Conservation (phyloP, 106 monocot species). For the Alisma plantagoaquatica region DNA sequence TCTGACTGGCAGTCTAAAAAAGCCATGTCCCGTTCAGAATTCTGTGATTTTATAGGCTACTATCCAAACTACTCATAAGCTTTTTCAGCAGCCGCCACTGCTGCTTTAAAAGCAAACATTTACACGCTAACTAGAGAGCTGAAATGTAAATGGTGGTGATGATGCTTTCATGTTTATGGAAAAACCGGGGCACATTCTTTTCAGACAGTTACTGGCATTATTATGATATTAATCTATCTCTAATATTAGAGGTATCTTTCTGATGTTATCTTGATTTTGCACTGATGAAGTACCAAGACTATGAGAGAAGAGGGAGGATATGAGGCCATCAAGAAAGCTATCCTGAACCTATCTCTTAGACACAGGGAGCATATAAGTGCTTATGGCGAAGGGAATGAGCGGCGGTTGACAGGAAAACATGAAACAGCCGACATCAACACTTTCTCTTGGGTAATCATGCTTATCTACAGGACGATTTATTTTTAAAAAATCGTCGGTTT, state of each 20-base stretch:
- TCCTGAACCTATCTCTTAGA: slow-evolving; percentile 65
- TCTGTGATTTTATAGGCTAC: too few relatives aligned
- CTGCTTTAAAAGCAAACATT: too few relatives aligned
- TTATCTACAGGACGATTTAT: not conserved
- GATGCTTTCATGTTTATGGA: too few relatives aligned
- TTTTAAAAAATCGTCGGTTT: not conserved
- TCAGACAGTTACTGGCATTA: not conserved
- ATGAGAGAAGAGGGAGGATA: slow-evolving; percentile 82
- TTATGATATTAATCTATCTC: not conserved
- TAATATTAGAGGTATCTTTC: not conserved
- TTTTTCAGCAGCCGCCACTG: too few relatives aligned
- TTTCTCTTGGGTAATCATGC: slow-evolving; percentile 70
- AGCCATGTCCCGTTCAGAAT: too few relatives aligned
- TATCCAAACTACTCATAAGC: too few relatives aligned
- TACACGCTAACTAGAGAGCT: too few relatives aligned
- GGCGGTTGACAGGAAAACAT: slow-evolving; percentile 78
- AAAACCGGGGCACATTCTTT: too few relatives aligned
- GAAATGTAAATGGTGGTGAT: too few relatives aligned
- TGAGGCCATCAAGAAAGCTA: slow-evolving; percentile 80
- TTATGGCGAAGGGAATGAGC: slow-evolving; percentile 89
- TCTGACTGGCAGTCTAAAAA: too few relatives aligned
- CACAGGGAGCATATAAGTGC: slow-evolving; percentile 81
- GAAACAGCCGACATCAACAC: slow-evolving; percentile 79
- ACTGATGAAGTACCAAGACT: slow-evolving; percentile 64
- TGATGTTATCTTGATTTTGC: not conserved